These are phyloP conservation scores for Sclerotinia borealis DNA, from an alignment of 2,329 filamentous ascomycete genomes.

Conservation along the genomic window DNA sequence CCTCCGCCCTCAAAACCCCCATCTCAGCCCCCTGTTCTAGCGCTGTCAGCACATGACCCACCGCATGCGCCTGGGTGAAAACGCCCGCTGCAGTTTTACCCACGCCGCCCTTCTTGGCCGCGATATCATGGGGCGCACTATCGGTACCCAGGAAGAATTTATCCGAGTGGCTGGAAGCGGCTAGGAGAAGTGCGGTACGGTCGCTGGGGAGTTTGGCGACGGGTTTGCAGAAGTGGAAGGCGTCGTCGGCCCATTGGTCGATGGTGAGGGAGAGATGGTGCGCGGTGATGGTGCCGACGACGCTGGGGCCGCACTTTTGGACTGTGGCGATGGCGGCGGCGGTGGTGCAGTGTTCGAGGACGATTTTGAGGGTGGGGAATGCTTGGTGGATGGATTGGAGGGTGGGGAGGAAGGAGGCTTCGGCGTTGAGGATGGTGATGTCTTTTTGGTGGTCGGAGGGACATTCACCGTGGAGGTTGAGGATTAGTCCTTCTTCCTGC, in stretches of 20 bases:
- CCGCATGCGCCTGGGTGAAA: conserved; percentile 58
- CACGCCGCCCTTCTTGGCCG: conserved; percentile 48
- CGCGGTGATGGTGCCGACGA: conserved; percentile 38
- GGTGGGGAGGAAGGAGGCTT: conserved; percentile 73
- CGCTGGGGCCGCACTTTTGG: conserved; percentile 65
- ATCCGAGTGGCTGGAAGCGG: conserved; percentile 50
- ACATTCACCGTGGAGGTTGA: conserved; percentile 85
- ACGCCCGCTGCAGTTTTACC: conserved; percentile 56
- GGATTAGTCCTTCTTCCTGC: conserved; percentile 72
- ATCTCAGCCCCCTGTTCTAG: background rate
- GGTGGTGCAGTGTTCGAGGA: conserved; percentile 83
- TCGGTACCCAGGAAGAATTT: conserved; percentile 66
- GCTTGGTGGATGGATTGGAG: conserved; percentile 62
- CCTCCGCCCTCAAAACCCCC: background rate
- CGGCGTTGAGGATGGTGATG: conserved; percentile 36
- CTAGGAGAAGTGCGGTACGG: conserved; percentile 45
- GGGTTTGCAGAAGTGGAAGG: conserved; percentile 45
- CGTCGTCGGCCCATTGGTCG: conserved; percentile 12
- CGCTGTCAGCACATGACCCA: background rate
- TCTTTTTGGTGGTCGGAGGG: conserved; percentile 34
- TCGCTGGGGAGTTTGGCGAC: conserved; percentile 35
- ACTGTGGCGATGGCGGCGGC: conserved; percentile 75
- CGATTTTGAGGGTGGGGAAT: conserved; percentile 65
- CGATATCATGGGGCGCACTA: conserved; percentile 54
- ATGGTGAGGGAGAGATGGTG: conserved; percentile 14